These are phyloP conservation scores for Aspergillus neoniger DNA, from an alignment of 2,329 filamentous ascomycete species.

Conservation along the genomic window DNA sequence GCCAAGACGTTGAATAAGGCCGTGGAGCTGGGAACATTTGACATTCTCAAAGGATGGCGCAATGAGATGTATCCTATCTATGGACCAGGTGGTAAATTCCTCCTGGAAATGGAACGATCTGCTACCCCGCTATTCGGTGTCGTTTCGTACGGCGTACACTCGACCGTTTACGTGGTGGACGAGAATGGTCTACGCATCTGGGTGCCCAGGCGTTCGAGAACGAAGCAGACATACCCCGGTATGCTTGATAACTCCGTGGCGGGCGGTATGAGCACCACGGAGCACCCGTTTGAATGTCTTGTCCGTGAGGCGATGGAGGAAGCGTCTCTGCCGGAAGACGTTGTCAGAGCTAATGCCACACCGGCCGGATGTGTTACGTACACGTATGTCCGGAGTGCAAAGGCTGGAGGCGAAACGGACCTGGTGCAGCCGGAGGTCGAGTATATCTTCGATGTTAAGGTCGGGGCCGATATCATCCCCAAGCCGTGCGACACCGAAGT, in stretches of 20 bases:
- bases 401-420: conserved; percentile 76
- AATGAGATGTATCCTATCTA: conserved; percentile 81
- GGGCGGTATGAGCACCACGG: conserved; percentile 77
- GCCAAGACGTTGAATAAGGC: conserved; percentile 65
- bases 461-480: conserved; percentile 68
- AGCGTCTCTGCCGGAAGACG: conserved; percentile 70
- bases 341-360: conserved; percentile 64
- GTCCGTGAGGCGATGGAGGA: conserved; percentile 88
- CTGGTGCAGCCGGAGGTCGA: conserved; percentile 88
- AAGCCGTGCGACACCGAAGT: conserved; percentile 87
- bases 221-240: conserved; percentile 84
- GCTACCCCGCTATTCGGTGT: conserved; percentile 74
- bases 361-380: conserved; percentile 76
- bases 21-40: conserved; percentile 70
- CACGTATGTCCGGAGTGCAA: conserved; percentile 73
- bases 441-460: conserved; percentile 85
- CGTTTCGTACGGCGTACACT: conserved; percentile 77
- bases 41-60: conserved; percentile 75
- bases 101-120: conserved; percentile 76
- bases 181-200: conserved; percentile 70
- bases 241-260: conserved; percentile 96
- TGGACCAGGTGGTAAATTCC: conserved; percentile 55
- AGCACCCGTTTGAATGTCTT: conserved; percentile 77
- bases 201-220: conserved; percentile 73
- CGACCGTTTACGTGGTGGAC: conserved; percentile 69